Conservation (phyloP, 768 basidiomycete genomes). For the Tulasnella sp. region DNA sequence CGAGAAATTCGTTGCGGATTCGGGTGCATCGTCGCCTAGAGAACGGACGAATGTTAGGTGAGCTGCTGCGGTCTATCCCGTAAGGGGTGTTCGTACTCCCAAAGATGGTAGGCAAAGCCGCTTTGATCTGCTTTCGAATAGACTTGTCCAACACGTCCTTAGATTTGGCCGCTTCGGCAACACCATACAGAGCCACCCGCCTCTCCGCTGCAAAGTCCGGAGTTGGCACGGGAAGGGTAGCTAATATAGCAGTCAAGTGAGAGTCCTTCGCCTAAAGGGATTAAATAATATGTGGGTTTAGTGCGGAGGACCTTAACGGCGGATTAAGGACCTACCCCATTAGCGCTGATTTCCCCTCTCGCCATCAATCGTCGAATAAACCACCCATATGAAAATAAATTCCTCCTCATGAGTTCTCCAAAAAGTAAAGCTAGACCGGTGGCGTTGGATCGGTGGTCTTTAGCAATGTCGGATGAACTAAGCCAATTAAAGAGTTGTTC, state of each 20-base stretch:
- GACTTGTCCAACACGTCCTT: constrained; percentile 60
- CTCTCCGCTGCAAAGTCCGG: constrained; percentile 59
- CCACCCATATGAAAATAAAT: constrained; percentile 61
- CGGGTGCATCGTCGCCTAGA: background rate
- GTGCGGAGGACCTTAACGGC: background rate
- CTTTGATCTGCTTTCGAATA: constrained; percentile 62
- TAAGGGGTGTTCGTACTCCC: constrained; percentile 37
- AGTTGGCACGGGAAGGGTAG: constrained; percentile 62
- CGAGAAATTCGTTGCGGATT: background rate
- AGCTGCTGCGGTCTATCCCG: constrained; percentile 34
- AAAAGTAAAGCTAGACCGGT: constrained; percentile 58
- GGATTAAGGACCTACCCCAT: constrained; percentile 23
- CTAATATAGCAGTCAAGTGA: constrained; percentile 60
- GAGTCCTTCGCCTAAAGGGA: constrained; percentile 41
- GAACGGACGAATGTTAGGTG: constrained; percentile 24
- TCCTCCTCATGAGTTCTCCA: constrained; percentile 61
- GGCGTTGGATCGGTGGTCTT: constrained; percentile 44
- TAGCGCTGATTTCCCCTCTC: constrained; percentile 54
- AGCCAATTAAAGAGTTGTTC: constrained; percentile 78
- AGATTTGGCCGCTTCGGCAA: constrained; percentile 51
- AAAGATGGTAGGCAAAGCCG: constrained; percentile 59
- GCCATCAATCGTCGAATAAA: constrained; percentile 79
- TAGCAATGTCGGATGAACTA: constrained; percentile 55
- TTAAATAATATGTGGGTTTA: background rate
- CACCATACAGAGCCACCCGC: constrained; percentile 60